These are phyloP conservation scores for Closterium sp. DNA, from an alignment of 139 green algal genomes.

Conservation along the genomic window DNA sequence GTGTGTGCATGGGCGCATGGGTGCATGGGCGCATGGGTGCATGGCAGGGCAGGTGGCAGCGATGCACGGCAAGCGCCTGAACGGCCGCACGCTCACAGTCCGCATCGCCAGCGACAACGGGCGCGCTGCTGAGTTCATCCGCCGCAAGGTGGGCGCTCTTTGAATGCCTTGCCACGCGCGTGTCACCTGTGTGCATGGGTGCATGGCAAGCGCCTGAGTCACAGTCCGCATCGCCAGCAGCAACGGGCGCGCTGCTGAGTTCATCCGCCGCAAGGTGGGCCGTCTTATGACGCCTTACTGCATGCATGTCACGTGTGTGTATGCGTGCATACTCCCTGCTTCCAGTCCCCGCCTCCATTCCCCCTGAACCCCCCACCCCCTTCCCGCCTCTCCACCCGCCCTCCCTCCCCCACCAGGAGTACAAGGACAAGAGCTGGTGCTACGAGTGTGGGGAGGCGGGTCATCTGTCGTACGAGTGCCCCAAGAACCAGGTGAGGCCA, in stretches of 20 bases:
- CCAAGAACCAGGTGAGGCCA: slow-evolving; percentile 44
- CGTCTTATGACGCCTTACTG: no score
- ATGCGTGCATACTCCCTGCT: no score
- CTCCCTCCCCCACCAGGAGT: slow-evolving; percentile 12
- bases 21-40: neutral
- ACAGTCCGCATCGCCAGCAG: slow-evolving; percentile 48
- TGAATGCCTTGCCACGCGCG: neutral
- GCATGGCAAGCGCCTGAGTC: slow-evolving; percentile 9
- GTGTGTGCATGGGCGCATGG: neutral
- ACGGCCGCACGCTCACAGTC: slow-evolving; percentile 45
- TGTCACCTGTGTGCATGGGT: no score
- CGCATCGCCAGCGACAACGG: slow-evolving; percentile 52
- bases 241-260: slow-evolving; percentile 49
- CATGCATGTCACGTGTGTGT: no score
- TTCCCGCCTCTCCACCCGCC: neutral
- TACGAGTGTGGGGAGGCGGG: slow-evolving; percentile 51
- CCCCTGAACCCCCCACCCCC: no score
- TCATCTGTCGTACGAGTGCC: slow-evolving; percentile 53
- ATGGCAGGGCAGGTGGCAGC: slow-evolving; percentile 23
- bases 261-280: slow-evolving; percentile 50
- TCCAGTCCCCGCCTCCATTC: neutral
- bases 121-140: slow-evolving; percentile 50
- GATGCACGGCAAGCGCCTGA: slow-evolving; percentile 51
- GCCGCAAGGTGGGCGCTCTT: slow-evolving; percentile 25
- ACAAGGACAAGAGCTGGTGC: slow-evolving; percentile 53